phyloP scores from a whole-genome alignment of 2,329 filamentous ascomycete genomes.

The Knufia petricola region DNA sequence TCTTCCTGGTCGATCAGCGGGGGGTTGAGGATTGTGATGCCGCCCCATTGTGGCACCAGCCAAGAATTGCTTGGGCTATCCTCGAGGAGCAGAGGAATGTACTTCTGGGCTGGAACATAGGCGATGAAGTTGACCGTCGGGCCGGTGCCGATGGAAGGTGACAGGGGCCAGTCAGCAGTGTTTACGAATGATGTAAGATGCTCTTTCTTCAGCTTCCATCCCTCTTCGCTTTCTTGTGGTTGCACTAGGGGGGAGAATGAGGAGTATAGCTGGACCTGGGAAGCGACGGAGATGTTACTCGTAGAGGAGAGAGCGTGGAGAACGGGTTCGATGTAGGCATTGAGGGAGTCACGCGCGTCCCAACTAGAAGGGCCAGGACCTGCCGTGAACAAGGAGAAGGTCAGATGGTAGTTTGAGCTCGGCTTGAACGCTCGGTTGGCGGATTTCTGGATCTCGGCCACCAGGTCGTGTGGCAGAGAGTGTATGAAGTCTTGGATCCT shows the following conservation, averaged over 20 bases:
- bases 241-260: constrained; percentile 53
- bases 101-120: constrained; percentile 65
- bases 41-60: constrained; percentile 95
- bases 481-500: constrained; percentile 28
- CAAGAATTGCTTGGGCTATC: constrained; percentile 62
- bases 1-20: constrained; percentile 25
- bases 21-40: constrained; percentile 59
- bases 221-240: constrained; percentile 42
- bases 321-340: constrained; percentile 71
- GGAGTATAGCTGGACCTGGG: constrained; percentile 90
- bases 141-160: constrained; percentile 76
- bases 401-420: constrained; percentile 86
- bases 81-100: constrained; percentile 51
- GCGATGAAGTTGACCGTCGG: constrained; percentile 95
- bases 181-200: constrained; percentile 94
- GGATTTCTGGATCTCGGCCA: constrained; percentile 54
- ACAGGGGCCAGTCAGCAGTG: constrained; percentile 92
- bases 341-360: constrained; percentile 77
- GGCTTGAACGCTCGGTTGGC: constrained; percentile 83
- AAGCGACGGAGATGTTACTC: constrained; percentile 92
- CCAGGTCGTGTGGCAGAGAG: constrained; percentile 35
- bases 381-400: constrained; percentile 87
- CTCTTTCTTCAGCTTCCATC: constrained; percentile 56
- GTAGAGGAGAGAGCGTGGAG: constrained; percentile 70
- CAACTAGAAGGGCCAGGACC: constrained; percentile 70